These are phyloP conservation scores for Eimeria falciformis DNA, from an alignment of 169 alveolate genomes.

Conservation along the genomic window DNA sequence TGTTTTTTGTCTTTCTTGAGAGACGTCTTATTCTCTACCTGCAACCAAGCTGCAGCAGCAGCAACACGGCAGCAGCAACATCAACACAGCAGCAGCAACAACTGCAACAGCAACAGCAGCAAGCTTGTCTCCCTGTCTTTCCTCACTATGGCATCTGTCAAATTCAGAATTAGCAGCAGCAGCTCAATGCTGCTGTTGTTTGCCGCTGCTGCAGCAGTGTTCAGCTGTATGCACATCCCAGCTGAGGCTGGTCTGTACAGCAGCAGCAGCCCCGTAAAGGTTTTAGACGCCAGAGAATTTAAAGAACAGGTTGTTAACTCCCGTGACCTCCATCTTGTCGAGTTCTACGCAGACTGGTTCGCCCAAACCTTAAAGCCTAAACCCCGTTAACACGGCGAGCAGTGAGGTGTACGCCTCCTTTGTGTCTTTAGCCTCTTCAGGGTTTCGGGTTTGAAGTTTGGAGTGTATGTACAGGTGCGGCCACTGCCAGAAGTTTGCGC, in stretches of 20 bases:
- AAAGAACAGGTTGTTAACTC: slow-evolving; percentile 83
- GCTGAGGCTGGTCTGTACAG: slow-evolving; percentile 78
- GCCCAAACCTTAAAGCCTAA: slow-evolving; percentile 33
- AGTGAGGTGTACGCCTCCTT: neutral
- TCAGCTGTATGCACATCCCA: slow-evolving; percentile 45
- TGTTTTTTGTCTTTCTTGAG: neutral
- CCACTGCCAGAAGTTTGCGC: slow-evolving; percentile 84
- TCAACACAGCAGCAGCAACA: neutral
- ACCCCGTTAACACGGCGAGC: neutral
- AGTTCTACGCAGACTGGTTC: slow-evolving; percentile 94
- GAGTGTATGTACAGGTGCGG: slow-evolving; percentile 75
- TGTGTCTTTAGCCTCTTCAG: neutral
- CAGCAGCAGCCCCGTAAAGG: slow-evolving; percentile 83
- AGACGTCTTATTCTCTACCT: no score
- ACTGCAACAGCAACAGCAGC: neutral
- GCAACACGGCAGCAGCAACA: neutral
- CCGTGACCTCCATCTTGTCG: slow-evolving; percentile 85
- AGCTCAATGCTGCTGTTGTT: neutral
- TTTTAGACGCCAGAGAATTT: slow-evolving; percentile 84
- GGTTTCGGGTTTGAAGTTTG: slow-evolving; percentile 34
- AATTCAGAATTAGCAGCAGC: neutral
- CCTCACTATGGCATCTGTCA: neutral
- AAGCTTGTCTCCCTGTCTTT: neutral
- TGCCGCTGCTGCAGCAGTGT: slow-evolving; percentile 17
- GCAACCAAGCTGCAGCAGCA: no score